These are phyloP conservation scores for Gossypium longicalyx DNA, from an alignment of 345 rosid genomes.

Conservation along the genomic window DNA sequence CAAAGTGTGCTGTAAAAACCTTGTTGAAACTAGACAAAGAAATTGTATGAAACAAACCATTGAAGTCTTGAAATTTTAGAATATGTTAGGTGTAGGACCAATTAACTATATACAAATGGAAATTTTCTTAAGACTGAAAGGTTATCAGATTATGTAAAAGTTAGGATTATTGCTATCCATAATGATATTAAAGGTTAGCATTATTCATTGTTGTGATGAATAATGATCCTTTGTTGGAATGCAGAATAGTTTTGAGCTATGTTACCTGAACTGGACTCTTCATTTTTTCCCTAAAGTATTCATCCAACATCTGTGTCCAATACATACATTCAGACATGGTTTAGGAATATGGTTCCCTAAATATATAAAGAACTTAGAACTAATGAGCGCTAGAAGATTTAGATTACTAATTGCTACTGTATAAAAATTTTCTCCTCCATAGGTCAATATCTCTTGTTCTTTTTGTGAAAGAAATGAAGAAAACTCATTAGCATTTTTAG, in stretches of 20 bases:
- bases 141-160: too few relatives aligned
- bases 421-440: background rate
- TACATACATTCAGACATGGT: too few relatives aligned
- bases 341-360: too few relatives aligned
- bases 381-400: background rate
- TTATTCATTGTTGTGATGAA: background rate
- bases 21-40: background rate
- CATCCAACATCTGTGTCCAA: too few relatives aligned
- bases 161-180: too few relatives aligned
- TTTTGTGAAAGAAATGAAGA: background rate
- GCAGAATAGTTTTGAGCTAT: background rate
- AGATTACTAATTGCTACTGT: background rate
- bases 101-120: too few relatives aligned
- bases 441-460: too few relatives aligned
- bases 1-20: background rate
- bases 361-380: too few relatives aligned
- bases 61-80: background rate
- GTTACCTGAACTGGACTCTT: too few relatives aligned
- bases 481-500: background rate
- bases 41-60: background rate
- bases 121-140: too few relatives aligned
- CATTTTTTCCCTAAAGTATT: too few relatives aligned
- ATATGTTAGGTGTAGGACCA: background rate
- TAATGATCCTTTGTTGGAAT: background rate
- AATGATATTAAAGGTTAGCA: too few relatives aligned